A percentile compares a stretch with the other conserved stretches of the same genome.
Conservation (phyloP, 495 filamentous ascomycete species). For the Podospora pseudocomata region DNA sequence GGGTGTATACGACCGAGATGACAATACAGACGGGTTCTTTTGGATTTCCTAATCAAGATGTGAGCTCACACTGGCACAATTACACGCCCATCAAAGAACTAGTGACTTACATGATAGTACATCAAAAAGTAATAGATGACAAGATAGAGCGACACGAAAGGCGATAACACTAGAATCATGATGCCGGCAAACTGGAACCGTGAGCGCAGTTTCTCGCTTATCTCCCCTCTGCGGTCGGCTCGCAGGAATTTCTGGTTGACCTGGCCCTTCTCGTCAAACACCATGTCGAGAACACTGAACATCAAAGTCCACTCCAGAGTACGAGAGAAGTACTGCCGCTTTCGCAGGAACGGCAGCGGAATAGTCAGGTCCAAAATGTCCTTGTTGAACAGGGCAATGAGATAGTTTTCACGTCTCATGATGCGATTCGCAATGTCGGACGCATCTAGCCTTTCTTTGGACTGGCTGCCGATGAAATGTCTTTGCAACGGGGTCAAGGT, state of each 20-base stretch:
- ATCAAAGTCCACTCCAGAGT: constrained; percentile 87
- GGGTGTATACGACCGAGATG: constrained; percentile 83
- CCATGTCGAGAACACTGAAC: constrained; percentile 85
- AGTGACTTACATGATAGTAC: constrained; percentile 70
- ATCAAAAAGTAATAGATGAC: constrained; percentile 84
- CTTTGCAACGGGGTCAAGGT: constrained; percentile 52
- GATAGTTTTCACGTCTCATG: constrained; percentile 94
- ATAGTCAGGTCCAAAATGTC: constrained; percentile 84
- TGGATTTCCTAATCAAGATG: constrained; percentile 68
- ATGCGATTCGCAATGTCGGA: constrained; percentile 95
- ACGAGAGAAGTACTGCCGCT: constrained; percentile 71
- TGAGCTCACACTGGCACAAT: constrained; percentile 14
- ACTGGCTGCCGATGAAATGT: constrained; percentile 73
- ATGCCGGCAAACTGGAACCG: constrained; percentile 78
- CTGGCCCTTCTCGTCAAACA: constrained; percentile 85
- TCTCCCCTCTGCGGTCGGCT: constrained; percentile 68
- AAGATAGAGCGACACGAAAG: constrained; percentile 78
- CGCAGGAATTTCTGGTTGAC: constrained; percentile 79
- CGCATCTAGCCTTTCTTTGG: constrained; percentile 93
- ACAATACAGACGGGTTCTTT: constrained; percentile 75
- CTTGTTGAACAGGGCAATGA: constrained; percentile 96
- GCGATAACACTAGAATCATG: constrained; percentile 81
- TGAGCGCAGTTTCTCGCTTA: constrained; percentile 69
- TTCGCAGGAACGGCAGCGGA: constrained; percentile 76
- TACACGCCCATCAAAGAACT: neutral